A percentile compares a stretch with the other conserved stretches of the same genome.
These are phyloP conservation scores for Rhododendron williamsianum DNA, from an alignment of 148 eudicot genomes.

Conservation along the genomic window DNA sequence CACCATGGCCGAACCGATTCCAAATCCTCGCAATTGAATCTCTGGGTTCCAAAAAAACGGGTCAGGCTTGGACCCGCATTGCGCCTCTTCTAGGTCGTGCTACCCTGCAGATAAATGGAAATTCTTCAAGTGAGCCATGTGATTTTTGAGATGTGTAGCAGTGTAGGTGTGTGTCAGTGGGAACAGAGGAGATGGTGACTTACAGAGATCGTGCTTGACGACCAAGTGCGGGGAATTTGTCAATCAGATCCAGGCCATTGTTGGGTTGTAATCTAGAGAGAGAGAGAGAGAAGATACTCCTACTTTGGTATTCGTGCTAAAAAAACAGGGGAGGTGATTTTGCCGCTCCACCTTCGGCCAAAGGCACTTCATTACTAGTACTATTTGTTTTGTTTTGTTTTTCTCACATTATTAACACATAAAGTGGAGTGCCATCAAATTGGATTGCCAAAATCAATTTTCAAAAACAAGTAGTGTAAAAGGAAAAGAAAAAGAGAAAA, in stretches of 20 bases:
- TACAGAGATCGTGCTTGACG: conserved; percentile 6
- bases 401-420: too few relatives aligned
- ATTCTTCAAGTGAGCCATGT: neutral
- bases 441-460: too few relatives aligned
- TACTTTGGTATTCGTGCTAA: too few relatives aligned
- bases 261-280: neutral
- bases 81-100: neutral
- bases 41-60: neutral
- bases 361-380: too few relatives aligned
- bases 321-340: too few relatives aligned
- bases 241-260: conserved; percentile 11
- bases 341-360: too few relatives aligned
- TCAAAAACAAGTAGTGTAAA: too few relatives aligned
- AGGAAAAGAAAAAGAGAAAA: neutral
- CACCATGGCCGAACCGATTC: conserved; percentile 26
- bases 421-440: too few relatives aligned
- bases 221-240: neutral
- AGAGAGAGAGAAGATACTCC: neutral
- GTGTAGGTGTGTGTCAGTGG: neutral
- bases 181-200: neutral
- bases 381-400: too few relatives aligned
- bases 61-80: neutral
- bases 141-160: neutral
- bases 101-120: neutral
- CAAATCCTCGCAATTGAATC: neutral